Percentiles rank a stretch among this genome's conserved stretches.
phyloP scores from a whole-genome alignment of 345 rosid genomes.

The Lepidium didymum region DNA sequence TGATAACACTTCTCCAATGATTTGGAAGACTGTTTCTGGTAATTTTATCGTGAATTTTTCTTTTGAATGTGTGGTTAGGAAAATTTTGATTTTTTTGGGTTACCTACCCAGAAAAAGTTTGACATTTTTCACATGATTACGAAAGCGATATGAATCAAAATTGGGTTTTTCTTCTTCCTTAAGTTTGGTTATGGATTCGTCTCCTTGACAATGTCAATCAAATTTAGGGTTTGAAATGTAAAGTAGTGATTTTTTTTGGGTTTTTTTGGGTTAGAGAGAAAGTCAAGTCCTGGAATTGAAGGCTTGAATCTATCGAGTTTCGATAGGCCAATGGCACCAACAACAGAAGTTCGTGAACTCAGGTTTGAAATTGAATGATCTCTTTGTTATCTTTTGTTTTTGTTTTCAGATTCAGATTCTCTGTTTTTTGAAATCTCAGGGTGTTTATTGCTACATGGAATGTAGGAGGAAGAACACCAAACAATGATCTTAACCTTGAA shows the following conservation, averaged over 20 bases:
- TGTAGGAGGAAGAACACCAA: constrained; percentile 90
- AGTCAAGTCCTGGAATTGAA: constrained; percentile 51
- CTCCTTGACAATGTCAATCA: constrained; percentile 1
- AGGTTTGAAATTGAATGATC: constrained; percentile 33
- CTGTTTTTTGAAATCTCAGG: constrained; percentile 35
- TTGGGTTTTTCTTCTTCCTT: not conserved
- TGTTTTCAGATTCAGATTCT: not conserved
- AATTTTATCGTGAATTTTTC: not conserved
- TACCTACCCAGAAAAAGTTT: constrained; percentile 37
- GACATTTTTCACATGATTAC: constrained; percentile 12
- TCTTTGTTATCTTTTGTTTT: not conserved
- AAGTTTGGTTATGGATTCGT: constrained; percentile 12
- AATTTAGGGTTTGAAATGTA: not conserved
- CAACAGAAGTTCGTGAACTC: constrained; percentile 53
- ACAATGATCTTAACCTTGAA: constrained; percentile 61
- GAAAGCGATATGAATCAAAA: not conserved
- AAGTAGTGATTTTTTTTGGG: not conserved
- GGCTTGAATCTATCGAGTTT: constrained; percentile 64
- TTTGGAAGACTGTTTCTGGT: constrained; percentile 74
- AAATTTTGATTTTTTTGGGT: constrained; percentile 37
- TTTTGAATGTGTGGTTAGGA: not conserved
- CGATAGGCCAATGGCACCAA: constrained; percentile 42
- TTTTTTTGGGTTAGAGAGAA: constrained; percentile 42
- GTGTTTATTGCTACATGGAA: constrained; percentile 88
- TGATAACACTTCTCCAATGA: constrained; percentile 39